Percentiles rank a stretch among this genome's conserved stretches.
phyloP scores from a whole-genome alignment of 192 early-diverging fungal genomes.

The Coemansia sp. region DNA sequence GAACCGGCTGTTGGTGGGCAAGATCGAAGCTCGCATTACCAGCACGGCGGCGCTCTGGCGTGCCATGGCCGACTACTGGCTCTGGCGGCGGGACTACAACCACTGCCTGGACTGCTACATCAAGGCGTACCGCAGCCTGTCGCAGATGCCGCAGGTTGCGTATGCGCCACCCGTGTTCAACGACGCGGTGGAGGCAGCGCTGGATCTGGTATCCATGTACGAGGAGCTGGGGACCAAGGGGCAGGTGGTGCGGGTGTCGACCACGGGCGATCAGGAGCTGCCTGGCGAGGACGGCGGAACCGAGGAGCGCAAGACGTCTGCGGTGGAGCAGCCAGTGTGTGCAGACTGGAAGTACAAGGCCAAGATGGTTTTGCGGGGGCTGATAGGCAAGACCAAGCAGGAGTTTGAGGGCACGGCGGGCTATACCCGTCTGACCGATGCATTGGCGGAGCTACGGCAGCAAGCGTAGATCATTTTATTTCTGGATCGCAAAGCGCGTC shows the following conservation, averaged over 20 bases:
- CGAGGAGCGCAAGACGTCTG: slow-evolving; percentile 26
- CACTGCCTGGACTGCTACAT: slow-evolving; percentile 70
- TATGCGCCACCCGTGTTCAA: slow-evolving; percentile 68
- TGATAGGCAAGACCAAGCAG: slow-evolving; percentile 77
- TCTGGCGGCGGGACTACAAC: slow-evolving; percentile 54
- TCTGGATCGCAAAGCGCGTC: no score
- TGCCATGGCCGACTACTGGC: slow-evolving; percentile 71
- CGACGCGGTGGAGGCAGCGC: slow-evolving; percentile 58
- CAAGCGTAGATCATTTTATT: no score
- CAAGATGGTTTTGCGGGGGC: slow-evolving; percentile 69
- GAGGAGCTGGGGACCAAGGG: slow-evolving; percentile 60
- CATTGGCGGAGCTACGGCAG: slow-evolving; percentile 54
- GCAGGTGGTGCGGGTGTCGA: slow-evolving; percentile 37
- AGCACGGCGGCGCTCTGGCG: slow-evolving; percentile 69
- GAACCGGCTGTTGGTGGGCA: slow-evolving; percentile 58
- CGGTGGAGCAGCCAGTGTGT: slow-evolving; percentile 55
- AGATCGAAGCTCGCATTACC: slow-evolving; percentile 73
- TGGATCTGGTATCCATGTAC: slow-evolving; percentile 77
- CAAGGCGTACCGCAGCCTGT: slow-evolving; percentile 78
- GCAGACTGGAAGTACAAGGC: slow-evolving; percentile 88
- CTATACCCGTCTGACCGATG: slow-evolving; percentile 59
- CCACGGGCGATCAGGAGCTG: slow-evolving; percentile 21
- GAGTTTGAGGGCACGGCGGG: slow-evolving; percentile 60
- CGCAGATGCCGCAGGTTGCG: slow-evolving; percentile 69
- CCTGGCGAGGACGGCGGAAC: slow-evolving; percentile 3